These are phyloP conservation scores for Didymellaceae sp. DNA, from an alignment of 2,329 filamentous ascomycete species.

Conservation along the genomic window DNA sequence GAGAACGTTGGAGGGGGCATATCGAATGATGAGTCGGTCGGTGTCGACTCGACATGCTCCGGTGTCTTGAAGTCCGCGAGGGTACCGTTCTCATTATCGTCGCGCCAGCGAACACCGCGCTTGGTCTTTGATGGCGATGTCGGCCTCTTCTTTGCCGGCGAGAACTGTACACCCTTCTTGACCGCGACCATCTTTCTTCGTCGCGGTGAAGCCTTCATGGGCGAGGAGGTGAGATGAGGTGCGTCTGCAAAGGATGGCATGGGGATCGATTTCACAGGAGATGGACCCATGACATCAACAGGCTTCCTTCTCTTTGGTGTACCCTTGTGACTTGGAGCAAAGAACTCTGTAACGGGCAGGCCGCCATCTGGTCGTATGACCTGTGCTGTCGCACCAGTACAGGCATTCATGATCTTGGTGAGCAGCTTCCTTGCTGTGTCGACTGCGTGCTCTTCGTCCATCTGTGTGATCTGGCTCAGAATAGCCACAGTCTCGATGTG, in stretches of 20 bases:
- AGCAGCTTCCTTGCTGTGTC: slow-evolving; percentile 79
- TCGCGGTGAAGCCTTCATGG: slow-evolving; percentile 79
- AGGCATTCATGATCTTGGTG: slow-evolving; percentile 76
- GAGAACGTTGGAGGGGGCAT: slow-evolving; percentile 61
- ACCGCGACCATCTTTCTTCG: slow-evolving; percentile 69
- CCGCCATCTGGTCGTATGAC: slow-evolving; percentile 89
- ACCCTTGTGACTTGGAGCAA: slow-evolving; percentile 73
- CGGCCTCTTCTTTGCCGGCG: slow-evolving; percentile 76
- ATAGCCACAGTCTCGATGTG: slow-evolving; percentile 92
- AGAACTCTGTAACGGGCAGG: slow-evolving; percentile 66
- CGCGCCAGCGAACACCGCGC: slow-evolving; percentile 87
- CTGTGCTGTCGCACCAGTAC: slow-evolving; percentile 76
- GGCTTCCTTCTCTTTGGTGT: slow-evolving; percentile 76
- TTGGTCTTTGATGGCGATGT: slow-evolving; percentile 64
- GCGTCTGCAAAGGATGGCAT: slow-evolving; percentile 40
- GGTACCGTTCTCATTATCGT: slow-evolving; percentile 84
- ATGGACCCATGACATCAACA: slow-evolving; percentile 54
- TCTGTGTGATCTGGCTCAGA: slow-evolving; percentile 78
- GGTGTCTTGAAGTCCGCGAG: slow-evolving; percentile 93
- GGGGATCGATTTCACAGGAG: slow-evolving; percentile 53
- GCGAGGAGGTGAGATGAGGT: slow-evolving; percentile 61
- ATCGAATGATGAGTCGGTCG: slow-evolving; percentile 63
- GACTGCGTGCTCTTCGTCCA: slow-evolving; percentile 85
- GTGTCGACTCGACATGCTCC: slow-evolving; percentile 67
- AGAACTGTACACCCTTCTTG: slow-evolving; percentile 79